Base-by-base conservation (phyloP, 176 grass and related monocot genomes). In the Oryza brachyantha region DNA sequence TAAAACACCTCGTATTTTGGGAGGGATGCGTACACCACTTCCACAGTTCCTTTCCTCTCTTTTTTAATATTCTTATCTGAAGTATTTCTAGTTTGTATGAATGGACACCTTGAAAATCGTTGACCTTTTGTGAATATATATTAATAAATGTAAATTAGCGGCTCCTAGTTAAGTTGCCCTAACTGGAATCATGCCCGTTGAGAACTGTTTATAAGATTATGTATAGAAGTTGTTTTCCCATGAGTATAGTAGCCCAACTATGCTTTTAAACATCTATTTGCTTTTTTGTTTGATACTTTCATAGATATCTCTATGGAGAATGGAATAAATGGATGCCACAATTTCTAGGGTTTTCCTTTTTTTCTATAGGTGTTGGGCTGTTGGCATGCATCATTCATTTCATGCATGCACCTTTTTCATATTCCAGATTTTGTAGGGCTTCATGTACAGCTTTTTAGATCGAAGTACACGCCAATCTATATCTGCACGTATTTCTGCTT, bases 361-460 rank as follows among this genome's bases (percentile, higher is more conserved):
- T 16, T 32, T 32, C 31, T 32, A 32, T 4, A 32, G 31, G 31
- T 32, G 31, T 32, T 32, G 4, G 4, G 31, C 4, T 32, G 31
- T 32, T 32, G 31, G 31, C 31, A 32, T 55, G 50, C 50, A 71
- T 61, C 58, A 59, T 46, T 50, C 46, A 68, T 45, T 68, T 46
- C 35, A 75, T 70, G 27, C 63, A 36, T 8, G 55, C 58, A 7
- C 1, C n/a, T 60, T 60, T 41, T 70, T 69, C 36, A 0, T 5
- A 37, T 21, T 65, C 3, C 48, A 43, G 64, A 59, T 76, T 72
- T 85, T 81, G 58, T 77, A 76, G 8, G 16, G 61, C 13, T 74
- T 10, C 28, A 50, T 79, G 63, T 55, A 50, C 82, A 66, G 27
- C 75, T 68, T 66, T 83, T 25, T 61, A 61, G 32, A 62, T 65